Evolutionary conservation across 768 basidiomycete genomes (phyloP).

Genomic region (Nidularia pulvinata): DNA sequence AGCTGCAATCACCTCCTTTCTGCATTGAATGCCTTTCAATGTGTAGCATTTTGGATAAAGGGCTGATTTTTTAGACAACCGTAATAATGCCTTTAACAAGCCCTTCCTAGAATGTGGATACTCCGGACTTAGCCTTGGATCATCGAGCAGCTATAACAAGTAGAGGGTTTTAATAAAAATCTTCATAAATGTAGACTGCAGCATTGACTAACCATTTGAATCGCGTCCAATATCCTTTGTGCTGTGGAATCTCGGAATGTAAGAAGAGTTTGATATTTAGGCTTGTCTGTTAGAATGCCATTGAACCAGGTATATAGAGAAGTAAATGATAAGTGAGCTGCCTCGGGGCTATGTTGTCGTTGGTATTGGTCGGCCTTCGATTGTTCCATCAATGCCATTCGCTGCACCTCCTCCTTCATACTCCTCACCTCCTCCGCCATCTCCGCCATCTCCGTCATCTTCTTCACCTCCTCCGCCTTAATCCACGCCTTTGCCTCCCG

Average conservation of each 20-base stretch:
- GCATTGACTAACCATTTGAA: not conserved
- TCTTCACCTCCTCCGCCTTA: slow-evolving; percentile 28
- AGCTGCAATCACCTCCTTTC: not conserved
- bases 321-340: too few relatives aligned
- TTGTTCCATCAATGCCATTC: not conserved
- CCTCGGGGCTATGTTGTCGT: not conserved
- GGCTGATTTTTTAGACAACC: not conserved
- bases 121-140: not conserved
- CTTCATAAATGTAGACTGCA: not conserved
- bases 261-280: not conserved
- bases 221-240: not conserved
- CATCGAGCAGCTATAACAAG: not conserved
- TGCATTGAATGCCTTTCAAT: not conserved
- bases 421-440: slow-evolving; percentile 22
- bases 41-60: not conserved
- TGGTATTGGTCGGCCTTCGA: not conserved
- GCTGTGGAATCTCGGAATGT: not conserved
- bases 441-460: slow-evolving; percentile 43
- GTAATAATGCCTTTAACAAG: slow-evolving; percentile 1
- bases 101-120: not conserved
- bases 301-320: not conserved
- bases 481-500: slow-evolving; percentile 18
- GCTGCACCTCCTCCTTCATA: not conserved
- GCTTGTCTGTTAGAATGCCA: not conserved
- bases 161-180: not conserved